A percentile compares a stretch with the other conserved stretches of the same genome.
These are phyloP conservation scores for Periconia sp. DNA, from an alignment of 2,329 filamentous ascomycete genomes.

Conservation along the genomic window DNA sequence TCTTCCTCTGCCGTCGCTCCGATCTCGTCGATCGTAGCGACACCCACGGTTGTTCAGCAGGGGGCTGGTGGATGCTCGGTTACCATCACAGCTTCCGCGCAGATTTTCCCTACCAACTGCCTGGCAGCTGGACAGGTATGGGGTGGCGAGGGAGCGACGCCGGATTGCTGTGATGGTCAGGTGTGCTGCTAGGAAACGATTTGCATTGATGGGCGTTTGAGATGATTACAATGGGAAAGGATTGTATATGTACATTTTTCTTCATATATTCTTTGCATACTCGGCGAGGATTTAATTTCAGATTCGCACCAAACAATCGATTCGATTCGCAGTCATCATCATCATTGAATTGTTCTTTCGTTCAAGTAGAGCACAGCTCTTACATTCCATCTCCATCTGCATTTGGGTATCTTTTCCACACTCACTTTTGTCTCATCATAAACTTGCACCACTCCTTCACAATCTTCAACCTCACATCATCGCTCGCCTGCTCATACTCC, in stretches of 20 bases:
- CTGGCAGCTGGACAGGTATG: slow-evolving; percentile 6
- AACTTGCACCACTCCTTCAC: slow-evolving; percentile 30
- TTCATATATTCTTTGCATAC: no score
- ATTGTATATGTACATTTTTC: no score
- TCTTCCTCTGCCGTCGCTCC: not conserved
- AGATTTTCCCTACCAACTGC: slow-evolving; percentile 12
- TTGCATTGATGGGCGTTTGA: not conserved
- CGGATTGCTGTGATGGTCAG: slow-evolving; percentile 8
- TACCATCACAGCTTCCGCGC: slow-evolving; percentile 10
- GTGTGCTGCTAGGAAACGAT: not conserved
- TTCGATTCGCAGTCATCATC: no score
- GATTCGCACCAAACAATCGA: no score
- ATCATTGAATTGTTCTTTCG: no score
- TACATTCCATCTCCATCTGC: not conserved
- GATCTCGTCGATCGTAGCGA: not conserved
- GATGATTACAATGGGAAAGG: no score
- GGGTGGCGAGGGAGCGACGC: slow-evolving; percentile 5
- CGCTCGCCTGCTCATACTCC: slow-evolving; percentile 22
- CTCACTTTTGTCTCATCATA: slow-evolving; percentile 20
- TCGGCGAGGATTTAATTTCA: no score
- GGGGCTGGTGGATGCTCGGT: slow-evolving; percentile 3
- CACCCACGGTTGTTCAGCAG: not conserved
- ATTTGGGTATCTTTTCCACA: not conserved
- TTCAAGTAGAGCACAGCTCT: no score
- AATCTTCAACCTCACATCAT: slow-evolving; percentile 23